Base-by-base conservation (phyloP, 257 asterid genomes). In the Eucommia ulmoides region DNA sequence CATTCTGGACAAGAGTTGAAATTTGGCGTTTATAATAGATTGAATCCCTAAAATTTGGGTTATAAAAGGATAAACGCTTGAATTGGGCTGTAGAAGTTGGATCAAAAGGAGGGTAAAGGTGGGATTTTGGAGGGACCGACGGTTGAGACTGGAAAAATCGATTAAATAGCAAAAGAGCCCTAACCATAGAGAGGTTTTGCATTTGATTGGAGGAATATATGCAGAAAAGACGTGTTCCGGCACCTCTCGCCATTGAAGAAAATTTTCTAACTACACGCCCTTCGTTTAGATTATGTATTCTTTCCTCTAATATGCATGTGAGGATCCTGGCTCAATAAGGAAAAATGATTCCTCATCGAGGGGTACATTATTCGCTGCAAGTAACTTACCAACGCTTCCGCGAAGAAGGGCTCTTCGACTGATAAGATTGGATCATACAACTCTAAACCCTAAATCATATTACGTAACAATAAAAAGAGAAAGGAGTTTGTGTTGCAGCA, bases 211-310 rank as follows among this genome's bases (percentile, higher is more conserved):
- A 54, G 45, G 77, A 72, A 68, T 59, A 74, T 0, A 74, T 53
- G 61, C 67, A 60, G 59, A 81, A 56, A 14, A 88, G 65, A 63
- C 69, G 65, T 22, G 58, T 73, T 17, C 69, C 67, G 33, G 74
- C 46, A 58, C 73, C 70, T 74, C 75, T 76, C 8, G 79, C 86
- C 96, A 85, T 81, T 53, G 72, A 56, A 38, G 45, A 14, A 42
- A 21, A 22, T 33, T 25, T 21, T 29, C n/a, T n/a, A n/a, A n/a
- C n/a, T n/a, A n/a, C n/a, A n/a, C n/a, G n/a, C n/a, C n/a, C n/a
- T n/a, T n/a, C n/a, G n/a, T n/a, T n/a, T n/a, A n/a, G n/a, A n/a
- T n/a, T n/a, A n/a, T n/a, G n/a, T n/a, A n/a, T n/a, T n/a, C n/a
- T n/a, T n/a, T n/a, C n/a, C n/a, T n/a, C n/a, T n/a, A n/a, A n/a